These are phyloP conservation scores for Blakeslea trispora DNA, from an alignment of 371 early-diverging fungal species.

Conservation along the genomic window DNA sequence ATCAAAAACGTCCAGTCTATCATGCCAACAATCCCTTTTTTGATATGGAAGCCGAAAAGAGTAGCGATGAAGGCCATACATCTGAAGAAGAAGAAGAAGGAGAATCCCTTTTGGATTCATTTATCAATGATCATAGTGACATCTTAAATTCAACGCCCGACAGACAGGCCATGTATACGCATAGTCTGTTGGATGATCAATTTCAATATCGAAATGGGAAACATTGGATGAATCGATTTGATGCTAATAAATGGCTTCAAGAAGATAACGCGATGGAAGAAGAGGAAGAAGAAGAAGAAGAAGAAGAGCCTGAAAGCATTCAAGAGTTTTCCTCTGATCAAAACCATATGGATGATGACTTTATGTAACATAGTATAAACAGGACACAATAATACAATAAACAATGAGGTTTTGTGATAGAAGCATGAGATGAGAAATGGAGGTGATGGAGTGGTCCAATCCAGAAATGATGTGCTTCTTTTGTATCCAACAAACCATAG, in stretches of 20 bases:
- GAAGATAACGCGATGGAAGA: not conserved
- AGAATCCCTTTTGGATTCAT: slow-evolving; percentile 16
- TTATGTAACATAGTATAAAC: slow-evolving; percentile 3
- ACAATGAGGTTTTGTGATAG: too few species aligned
- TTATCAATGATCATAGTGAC: slow-evolving; percentile 25
- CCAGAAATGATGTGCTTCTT: slow-evolving; percentile 11
- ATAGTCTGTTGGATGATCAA: not conserved
- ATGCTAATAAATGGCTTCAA: slow-evolving; percentile 20
- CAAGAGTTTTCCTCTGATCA: slow-evolving; percentile 14
- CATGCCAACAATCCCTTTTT: slow-evolving; percentile 21
- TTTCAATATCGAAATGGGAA: not conserved
- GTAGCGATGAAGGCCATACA: slow-evolving; percentile 22
- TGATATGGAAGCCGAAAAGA: slow-evolving; percentile 25
- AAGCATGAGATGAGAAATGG: not conserved
- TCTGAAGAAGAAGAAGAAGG: slow-evolving; percentile 19
- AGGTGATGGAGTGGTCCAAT: too few species aligned
- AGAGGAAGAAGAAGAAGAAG: slow-evolving; percentile 5
- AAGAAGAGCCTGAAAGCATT: slow-evolving; percentile 2
- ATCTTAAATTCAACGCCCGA: too few species aligned
- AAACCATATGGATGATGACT: slow-evolving; percentile 3
- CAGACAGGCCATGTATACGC: not conserved
- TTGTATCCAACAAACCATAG: slow-evolving; percentile 2
- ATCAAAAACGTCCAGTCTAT: not conserved
- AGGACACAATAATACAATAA: not conserved
- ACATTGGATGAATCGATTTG: slow-evolving; percentile 24